Base-by-base conservation (phyloP, 768 basidiomycete genomes). In the Crepidotus variabilis region DNA sequence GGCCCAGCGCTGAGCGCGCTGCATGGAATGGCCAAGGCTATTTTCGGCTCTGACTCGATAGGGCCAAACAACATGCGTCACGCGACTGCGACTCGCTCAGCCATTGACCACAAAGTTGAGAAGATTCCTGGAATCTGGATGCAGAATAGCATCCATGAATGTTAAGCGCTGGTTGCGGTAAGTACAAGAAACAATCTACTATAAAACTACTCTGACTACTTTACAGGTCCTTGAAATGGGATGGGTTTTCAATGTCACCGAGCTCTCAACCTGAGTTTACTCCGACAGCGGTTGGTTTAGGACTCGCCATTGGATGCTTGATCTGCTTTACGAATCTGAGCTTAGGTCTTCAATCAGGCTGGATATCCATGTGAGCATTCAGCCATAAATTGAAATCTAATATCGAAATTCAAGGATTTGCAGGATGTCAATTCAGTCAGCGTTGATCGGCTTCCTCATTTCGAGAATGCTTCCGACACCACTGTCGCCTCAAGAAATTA, bases 341-440 rank as follows among this genome's bases (percentile, higher is more conserved):
- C 65, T 84, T 92, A 58, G 91, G 92, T 8, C 78, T 94, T 3
- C 90, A 93, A 70, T 92, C 92, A 1, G 92, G 92, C 67, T 94
- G 90, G 87, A 91, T 93, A 60, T 87, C 86, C 63, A 93, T 93
- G 91, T 90, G 62, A 51, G 82, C 65, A 20, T 20, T 14, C 14
- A 6, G 13, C 39, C 36, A 13, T 3, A 28, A 1, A 20, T 20
- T 20, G 2, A 28, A 8, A 3, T 8, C 28, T 35, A 18, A n/a
- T n/a, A n/a, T n/a, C n/a, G n/a, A n/a, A n/a, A n/a, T n/a, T n/a
- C n/a, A 28, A 34, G 16, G 14, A 5, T 46, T 13, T 18, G 13
- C 59, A 92, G 92, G 92, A 96, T 95, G 94, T 94, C 94, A 8
- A 81, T 96, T 23, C 94, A 98, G 66, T 95, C 94, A 0, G 92